These are phyloP conservation scores for Globisporangium echinulatum DNA, from an alignment of 352 stramenopile species.

Conservation along the genomic window DNA sequence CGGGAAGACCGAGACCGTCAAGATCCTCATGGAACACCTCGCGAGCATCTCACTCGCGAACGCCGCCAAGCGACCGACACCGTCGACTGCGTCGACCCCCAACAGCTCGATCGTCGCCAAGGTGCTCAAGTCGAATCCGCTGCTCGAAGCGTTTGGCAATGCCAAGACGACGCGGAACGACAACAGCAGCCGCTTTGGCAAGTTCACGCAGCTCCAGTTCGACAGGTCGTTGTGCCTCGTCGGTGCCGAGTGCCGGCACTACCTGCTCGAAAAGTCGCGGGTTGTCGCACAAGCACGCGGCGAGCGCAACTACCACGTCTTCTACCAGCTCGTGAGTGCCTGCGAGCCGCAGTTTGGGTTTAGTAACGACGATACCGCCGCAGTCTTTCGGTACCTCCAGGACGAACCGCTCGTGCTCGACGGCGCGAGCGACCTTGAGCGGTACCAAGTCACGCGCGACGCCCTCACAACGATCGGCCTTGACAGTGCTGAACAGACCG, in stretches of 20 bases:
- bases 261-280: constrained; percentile 97
- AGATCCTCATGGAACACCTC: constrained; percentile 97
- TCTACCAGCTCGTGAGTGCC: constrained; percentile 92
- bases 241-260: constrained; percentile 87
- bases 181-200: constrained; percentile 94
- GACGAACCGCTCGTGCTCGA: constrained; percentile 67
- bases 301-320: constrained; percentile 99
- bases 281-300: constrained; percentile 85
- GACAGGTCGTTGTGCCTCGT: constrained; percentile 82
- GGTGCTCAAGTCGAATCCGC: constrained; percentile 86
- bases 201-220: constrained; percentile 94
- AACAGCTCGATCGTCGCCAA: constrained; percentile 57
- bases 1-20: constrained; percentile 94
- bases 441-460: constrained; percentile 77
- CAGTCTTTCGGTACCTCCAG: constrained; percentile 71
- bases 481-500: constrained; percentile 53
- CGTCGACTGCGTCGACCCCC: constrained; percentile 36
- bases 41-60: constrained; percentile 74
- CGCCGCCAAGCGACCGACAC: constrained; percentile 19
- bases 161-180: constrained; percentile 92
- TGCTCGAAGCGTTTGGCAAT: constrained; percentile 89
- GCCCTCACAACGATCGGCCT: constrained; percentile 77
- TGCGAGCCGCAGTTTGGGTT: constrained; percentile 57
- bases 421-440: constrained; percentile 59
- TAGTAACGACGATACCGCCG: constrained; percentile 25